A percentile compares a stretch with the other conserved stretches of the same genome.
Evolutionary conservation across 192 early-diverging fungal species (phyloP).

Genomic region (Kappamyces sp.): DNA sequence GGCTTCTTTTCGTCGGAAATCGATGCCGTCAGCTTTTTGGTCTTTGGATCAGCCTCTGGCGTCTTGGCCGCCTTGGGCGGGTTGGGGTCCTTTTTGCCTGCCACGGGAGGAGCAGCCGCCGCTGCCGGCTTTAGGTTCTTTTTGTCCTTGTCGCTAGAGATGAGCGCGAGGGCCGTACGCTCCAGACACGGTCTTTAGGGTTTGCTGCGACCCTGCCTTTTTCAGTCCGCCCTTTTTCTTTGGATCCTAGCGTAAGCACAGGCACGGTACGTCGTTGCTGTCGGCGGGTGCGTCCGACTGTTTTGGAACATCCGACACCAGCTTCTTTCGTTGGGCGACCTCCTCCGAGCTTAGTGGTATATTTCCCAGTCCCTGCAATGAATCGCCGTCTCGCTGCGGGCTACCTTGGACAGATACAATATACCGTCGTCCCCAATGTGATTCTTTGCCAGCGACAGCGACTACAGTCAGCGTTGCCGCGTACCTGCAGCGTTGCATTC

Average conservation of each 20-base stretch:
- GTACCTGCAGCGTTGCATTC: constrained; percentile 28
- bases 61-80: constrained; percentile 1
- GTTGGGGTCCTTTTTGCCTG: neutral
- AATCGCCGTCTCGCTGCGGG: neutral
- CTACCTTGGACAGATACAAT: constrained; percentile 36
- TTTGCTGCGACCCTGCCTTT: neutral
- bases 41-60: constrained; percentile 11
- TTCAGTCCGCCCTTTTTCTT: neutral
- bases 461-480: neutral
- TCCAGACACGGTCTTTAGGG: neutral
- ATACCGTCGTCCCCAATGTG: constrained; percentile 43
- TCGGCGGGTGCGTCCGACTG: constrained; percentile 8
- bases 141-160: constrained; percentile 26
- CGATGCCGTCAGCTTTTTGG: neutral
- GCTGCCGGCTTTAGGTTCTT: constrained; percentile 21
- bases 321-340: constrained; percentile 28
- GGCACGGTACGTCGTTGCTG: constrained; percentile 11
- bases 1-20: constrained; percentile 6
- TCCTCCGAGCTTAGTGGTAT: constrained; percentile 35
- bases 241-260: neutral
- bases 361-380: constrained; percentile 36
- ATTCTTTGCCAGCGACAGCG: constrained; percentile 39
- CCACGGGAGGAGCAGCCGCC: constrained; percentile 12
- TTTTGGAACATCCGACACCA: constrained; percentile 37
- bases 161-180: constrained; percentile 5